Conservation (phyloP, 106 monocot genomes). For the Allium fistulosum region DNA sequence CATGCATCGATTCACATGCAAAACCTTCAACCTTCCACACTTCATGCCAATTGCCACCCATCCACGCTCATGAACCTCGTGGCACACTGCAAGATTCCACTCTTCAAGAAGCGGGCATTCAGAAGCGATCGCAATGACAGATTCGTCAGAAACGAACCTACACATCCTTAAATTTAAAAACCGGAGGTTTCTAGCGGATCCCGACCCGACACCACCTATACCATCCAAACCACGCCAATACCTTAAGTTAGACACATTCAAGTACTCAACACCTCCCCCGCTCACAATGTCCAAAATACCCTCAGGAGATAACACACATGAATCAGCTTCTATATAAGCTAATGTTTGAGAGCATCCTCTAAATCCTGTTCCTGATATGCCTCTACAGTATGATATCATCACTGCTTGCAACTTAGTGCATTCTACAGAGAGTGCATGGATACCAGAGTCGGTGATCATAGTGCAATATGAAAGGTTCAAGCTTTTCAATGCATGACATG, state of each 20-base stretch:
- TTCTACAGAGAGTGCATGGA: constrained; percentile 29
- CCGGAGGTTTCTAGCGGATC: constrained; percentile 31
- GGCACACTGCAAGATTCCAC: constrained; percentile 80
- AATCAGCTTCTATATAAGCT: constrained; percentile 70
- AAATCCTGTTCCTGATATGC: constrained; percentile 53
- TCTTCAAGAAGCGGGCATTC: constrained; percentile 80
- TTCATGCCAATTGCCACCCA: constrained; percentile 61
- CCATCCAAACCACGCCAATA: constrained; percentile 24
- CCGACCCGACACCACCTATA: constrained; percentile 28
- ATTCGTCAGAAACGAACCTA: constrained; percentile 46
- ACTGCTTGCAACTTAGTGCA: constrained; percentile 38
- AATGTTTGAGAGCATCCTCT: constrained; percentile 43
- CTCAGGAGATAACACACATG: constrained; percentile 52
- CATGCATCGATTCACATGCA: constrained; percentile 80
- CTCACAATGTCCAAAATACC: constrained; percentile 44
- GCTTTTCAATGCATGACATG: constrained; percentile 41
- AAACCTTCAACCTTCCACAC: constrained; percentile 47
- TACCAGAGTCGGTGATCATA: constrained; percentile 56
- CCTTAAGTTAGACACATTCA: constrained; percentile 44
- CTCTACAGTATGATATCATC: constrained; percentile 59
- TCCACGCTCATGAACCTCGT: constrained; percentile 45
- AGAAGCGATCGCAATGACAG: constrained; percentile 45
- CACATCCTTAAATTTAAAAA: constrained; percentile 71
- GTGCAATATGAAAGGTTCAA: constrained; percentile 53
- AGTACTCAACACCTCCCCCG: constrained; percentile 65